Base-by-base conservation (phyloP, 257 asterid genomes). In the Eucommia ulmoides region DNA sequence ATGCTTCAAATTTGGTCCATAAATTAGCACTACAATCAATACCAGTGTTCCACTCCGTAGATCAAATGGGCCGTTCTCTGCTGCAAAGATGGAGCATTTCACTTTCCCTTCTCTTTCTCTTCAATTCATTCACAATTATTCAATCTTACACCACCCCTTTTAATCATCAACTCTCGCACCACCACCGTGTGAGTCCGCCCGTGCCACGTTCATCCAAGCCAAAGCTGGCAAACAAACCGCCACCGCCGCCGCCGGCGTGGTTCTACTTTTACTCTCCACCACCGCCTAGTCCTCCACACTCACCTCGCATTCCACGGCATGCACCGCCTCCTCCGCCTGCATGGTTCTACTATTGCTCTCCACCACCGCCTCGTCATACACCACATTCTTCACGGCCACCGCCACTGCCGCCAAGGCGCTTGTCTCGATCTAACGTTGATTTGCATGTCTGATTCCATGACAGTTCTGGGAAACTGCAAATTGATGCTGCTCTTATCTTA, bases 191-290 rank as follows among this genome's bases (percentile, higher is more conserved):
- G 38, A 29, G 38, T 29, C 8, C 38, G 12, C 12, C 38, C 7
- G 8, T 7, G 38, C 38, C 38, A 5, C 38, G n/a, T 12, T 29
- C 38, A 29, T 29, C 38, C 7, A 29, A 7, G 12, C 12, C 7
- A 29, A 29, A 7, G n/a, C n/a, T n/a, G n/a, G n/a, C n/a, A n/a
- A n/a, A n/a, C n/a, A n/a, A 46, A 19, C 58, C 50, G 1, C 54
- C 53, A 0, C 60, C 65, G 0, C 66, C 62, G 0, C 62, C 67
- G 19, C 76, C 67, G 1, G 54, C 67, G 2, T 59, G 55, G 71
- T 65, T 64, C 54, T 45, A 60, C 47, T 70, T 64, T 52, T 65
- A 70, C 65, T 69, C 71, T 24, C 70, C 71, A 16, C 71, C 71
- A 2, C 75, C 68, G 6, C 74, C 67, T 17, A 47, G 53, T 23